Conservation (phyloP, 148 eudicot species). For the Fallopia convolvulus region DNA sequence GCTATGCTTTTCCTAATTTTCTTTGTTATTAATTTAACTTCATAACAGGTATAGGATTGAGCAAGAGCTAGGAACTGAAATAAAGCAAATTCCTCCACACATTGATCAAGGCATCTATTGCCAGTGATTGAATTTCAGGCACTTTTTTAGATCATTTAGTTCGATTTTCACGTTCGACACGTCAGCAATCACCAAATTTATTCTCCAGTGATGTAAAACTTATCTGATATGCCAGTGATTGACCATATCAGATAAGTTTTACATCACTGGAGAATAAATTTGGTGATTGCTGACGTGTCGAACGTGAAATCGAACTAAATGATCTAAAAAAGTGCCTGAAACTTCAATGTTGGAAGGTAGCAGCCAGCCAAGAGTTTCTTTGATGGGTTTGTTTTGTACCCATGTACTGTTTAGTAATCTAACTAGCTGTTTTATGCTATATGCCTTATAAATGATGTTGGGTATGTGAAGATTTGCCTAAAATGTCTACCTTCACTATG, state of each 20-base stretch:
- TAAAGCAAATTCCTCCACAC: constrained; percentile 89
- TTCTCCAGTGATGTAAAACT: neutral
- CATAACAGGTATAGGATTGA: constrained; percentile 75
- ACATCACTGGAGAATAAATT: neutral
- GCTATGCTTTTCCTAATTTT: neutral
- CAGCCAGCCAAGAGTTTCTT: neutral
- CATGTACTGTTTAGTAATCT: neutral
- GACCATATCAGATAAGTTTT: neutral
- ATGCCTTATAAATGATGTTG: neutral
- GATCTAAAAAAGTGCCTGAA: neutral
- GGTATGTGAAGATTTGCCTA: neutral
- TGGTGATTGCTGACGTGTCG: neutral
- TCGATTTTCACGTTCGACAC: neutral
- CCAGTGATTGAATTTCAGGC: constrained; percentile 4
- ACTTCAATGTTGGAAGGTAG: neutral
- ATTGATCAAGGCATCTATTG: constrained; percentile 89
- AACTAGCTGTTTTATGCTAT: neutral
- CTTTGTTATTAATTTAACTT: neutral
- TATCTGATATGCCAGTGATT: constrained; percentile 22
- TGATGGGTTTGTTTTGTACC: neutral
- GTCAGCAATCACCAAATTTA: neutral
- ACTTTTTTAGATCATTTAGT: neutral
- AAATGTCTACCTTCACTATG: neutral
- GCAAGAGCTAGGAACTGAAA: constrained; percentile 94
- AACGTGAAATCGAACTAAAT: neutral